Conservation (phyloP, 768 basidiomycete genomes). For the Agaricus blazei region DNA sequence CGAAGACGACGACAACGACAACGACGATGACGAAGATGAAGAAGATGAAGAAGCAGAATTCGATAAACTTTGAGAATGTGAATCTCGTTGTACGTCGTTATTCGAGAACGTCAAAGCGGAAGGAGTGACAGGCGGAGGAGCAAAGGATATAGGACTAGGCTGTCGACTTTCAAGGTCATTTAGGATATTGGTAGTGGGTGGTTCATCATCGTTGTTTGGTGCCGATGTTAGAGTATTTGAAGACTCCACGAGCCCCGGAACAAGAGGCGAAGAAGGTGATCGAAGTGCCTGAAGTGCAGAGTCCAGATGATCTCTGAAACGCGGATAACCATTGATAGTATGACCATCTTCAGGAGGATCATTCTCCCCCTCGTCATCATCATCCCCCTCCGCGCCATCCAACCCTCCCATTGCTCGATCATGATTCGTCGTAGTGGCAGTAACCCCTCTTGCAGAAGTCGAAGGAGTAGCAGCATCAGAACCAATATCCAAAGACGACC, state of each 20-base stretch:
- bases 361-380: not conserved
- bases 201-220: not conserved
- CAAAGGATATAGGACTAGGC: not conserved
- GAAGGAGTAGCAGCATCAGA: not conserved
- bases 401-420: not conserved
- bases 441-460: not conserved
- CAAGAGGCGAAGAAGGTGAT: conserved; percentile 8
- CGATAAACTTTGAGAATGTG: not conserved
- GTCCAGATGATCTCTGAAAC: conserved; percentile 8
- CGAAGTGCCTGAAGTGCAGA: conserved; percentile 8
- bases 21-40: too few relatives aligned
- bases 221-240: not conserved
- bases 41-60: not conserved
- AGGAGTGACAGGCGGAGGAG: not conserved
- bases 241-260: conserved; percentile 1
- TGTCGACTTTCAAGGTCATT: not conserved
- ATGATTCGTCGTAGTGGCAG: not conserved
- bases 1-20: too few relatives aligned
- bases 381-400: not conserved
- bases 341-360: not conserved
- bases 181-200: not conserved
- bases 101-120: not conserved
- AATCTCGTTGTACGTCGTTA: not conserved
- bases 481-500: conserved; percentile 2
- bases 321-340: not conserved